phyloP scores from a whole-genome alignment of 2,329 filamentous ascomycete species.

The Aspergillus brasiliensis region DNA sequence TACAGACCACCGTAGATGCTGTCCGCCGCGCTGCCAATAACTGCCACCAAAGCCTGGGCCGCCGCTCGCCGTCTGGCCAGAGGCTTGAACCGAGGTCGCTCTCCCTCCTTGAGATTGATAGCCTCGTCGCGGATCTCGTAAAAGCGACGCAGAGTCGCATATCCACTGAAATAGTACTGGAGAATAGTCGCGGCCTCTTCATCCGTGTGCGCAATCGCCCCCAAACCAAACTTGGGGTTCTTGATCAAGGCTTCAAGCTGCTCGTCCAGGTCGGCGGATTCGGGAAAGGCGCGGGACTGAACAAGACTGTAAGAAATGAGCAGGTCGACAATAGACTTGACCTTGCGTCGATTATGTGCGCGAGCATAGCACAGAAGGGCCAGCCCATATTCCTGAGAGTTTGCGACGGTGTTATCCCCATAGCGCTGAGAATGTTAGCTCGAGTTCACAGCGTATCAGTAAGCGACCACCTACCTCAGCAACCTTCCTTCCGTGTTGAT shows the following conservation, averaged over 20 bases:
- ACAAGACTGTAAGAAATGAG: slow-evolving; percentile 85
- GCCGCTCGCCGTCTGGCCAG: slow-evolving; percentile 68
- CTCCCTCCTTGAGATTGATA: slow-evolving; percentile 39
- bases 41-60: slow-evolving; percentile 73
- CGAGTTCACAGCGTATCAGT: too few relatives aligned
- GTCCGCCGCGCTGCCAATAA: slow-evolving; percentile 82
- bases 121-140: slow-evolving; percentile 82
- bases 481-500: slow-evolving; percentile 74
- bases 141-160: slow-evolving; percentile 86
- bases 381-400: slow-evolving; percentile 77
- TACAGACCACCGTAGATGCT: slow-evolving; percentile 90
- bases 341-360: slow-evolving; percentile 74
- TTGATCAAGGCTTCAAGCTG: slow-evolving; percentile 70
- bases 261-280: slow-evolving; percentile 69
- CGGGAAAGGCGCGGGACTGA: slow-evolving; percentile 79
- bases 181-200: slow-evolving; percentile 80
- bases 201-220: slow-evolving; percentile 72
- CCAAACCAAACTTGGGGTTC: slow-evolving; percentile 71
- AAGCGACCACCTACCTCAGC: slow-evolving; percentile 66
- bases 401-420: slow-evolving; percentile 73
- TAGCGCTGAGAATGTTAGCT: slow-evolving; percentile 63
- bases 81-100: slow-evolving; percentile 52
- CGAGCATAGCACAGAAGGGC: slow-evolving; percentile 90
- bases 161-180: slow-evolving; percentile 84
- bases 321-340: slow-evolving; percentile 82